Evolutionary conservation across 2,329 filamentous ascomycete species (phyloP), one percentile per base, ranked within the genome.

Genomic region (Geosmithia flava): DNA sequence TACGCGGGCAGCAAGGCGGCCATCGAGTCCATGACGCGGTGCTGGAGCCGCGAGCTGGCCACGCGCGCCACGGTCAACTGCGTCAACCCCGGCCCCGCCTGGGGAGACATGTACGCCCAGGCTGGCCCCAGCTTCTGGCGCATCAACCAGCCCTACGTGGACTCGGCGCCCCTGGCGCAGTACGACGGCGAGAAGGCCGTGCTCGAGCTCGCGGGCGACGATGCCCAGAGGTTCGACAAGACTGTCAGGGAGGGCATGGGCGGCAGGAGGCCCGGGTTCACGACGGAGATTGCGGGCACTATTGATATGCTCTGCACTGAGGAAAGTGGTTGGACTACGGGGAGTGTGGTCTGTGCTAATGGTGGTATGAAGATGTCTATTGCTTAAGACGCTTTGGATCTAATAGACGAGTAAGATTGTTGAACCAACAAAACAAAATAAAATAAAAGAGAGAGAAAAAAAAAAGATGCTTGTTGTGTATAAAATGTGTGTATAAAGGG

Each of bases 251-350:
- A 59, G 48, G 52, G 51, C 6, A 65, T 65, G 63, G 62, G 61
- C 16, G 58, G 59, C 3, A 53, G 60, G 48, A 51, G 63, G 20
- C 63, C 63, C 1, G 63, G 60, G 2, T 65, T 66, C 47, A 60
- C 60, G 7, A 52, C 51, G 41, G 83, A 87, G 63, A 71, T 87
- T 63, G 83, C 83, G 0, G 83, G 81, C 1, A 75, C 83, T 5
- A 77, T 87, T 44, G 82, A 75, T 8, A 85, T 87, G 81, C 66
- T 87, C 41, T 86, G 82, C 59, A 75, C 74, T 7, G 72, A 72
- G 11, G 83, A 87, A 61, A 72, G 71, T 40, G 75, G 71, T 2
- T 87, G 82, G 81, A 81, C 78, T 50, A 87, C 83, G 1, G 83
- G 83, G 3, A 82, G 77, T 57, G 75, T 85, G 30, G 71, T 87